Conservation (phyloP, 169 alveolate genomes). For the Hepatocystis sp. region DNA sequence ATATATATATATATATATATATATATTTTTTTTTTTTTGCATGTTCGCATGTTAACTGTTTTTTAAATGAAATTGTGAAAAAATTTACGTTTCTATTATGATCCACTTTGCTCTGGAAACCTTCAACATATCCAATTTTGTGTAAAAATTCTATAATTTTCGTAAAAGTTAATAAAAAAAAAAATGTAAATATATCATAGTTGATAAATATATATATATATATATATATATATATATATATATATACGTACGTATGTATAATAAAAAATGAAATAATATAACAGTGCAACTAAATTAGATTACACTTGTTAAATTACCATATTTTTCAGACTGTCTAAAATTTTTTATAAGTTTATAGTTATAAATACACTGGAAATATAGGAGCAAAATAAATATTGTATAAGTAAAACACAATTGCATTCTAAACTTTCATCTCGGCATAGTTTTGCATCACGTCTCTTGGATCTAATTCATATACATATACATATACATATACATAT, state of each 20-base stretch:
- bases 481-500: background rate
- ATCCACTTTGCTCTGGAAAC: too few species aligned
- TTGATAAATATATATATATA: background rate
- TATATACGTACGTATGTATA: conserved; percentile 38
- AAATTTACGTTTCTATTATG: too few species aligned
- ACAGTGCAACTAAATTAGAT: conserved; percentile 35
- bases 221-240: background rate
- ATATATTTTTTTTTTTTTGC: conserved; percentile 5
- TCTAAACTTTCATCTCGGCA: conserved; percentile 23
- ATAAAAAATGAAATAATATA: conserved; percentile 35
- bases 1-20: background rate
- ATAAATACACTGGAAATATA: conserved; percentile 70
- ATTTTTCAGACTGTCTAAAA: conserved; percentile 52
- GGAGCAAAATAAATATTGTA: conserved; percentile 20
- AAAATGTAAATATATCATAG: too few species aligned
- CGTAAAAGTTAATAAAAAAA: too few species aligned
- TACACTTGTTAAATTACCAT: conserved; percentile 57
- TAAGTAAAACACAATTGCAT: conserved; percentile 19
- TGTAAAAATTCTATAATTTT: too few species aligned
- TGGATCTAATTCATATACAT: background rate
- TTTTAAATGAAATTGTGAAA: too few species aligned
- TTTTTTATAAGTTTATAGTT: conserved; percentile 65
- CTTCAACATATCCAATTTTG: too few species aligned
- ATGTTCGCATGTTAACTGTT: conserved; percentile 5
- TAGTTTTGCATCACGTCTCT: background rate